Conservation (phyloP, 257 asterid genomes). For the Solanum appendiculatum region DNA sequence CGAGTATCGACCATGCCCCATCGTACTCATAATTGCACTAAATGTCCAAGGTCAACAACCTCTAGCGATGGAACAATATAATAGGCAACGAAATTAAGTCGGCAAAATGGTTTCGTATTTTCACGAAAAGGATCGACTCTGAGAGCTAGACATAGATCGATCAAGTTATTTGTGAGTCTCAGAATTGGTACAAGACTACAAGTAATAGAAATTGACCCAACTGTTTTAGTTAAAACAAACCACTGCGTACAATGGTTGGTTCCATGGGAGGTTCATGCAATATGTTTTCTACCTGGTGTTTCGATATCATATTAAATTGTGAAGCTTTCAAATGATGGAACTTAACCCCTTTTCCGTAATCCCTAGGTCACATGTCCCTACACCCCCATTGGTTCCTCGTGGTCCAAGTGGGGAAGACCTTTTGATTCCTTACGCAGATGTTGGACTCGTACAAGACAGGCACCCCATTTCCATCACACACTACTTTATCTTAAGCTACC, state of each 20-base stretch:
- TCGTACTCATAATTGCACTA: neutral
- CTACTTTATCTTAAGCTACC: neutral
- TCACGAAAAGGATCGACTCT: neutral
- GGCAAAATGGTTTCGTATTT: neutral
- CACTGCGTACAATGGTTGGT: slow-evolving; percentile 54
- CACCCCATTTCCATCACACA: neutral
- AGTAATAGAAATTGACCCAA: slow-evolving; percentile 32
- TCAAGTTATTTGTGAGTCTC: neutral
- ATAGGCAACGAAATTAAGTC: neutral
- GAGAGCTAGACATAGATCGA: neutral
- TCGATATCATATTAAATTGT: neutral
- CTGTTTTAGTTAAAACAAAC: slow-evolving; percentile 55
- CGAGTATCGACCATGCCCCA: neutral
- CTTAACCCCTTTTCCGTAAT: neutral
- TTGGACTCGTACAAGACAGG: neutral
- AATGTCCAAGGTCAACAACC: neutral
- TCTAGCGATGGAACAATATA: neutral
- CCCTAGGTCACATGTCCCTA: neutral
- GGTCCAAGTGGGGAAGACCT: neutral
- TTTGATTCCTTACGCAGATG: neutral
- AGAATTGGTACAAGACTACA: slow-evolving; percentile 15
- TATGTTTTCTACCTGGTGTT: slow-evolving; percentile 38
- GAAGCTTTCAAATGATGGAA: accelerated
- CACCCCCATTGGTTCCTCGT: neutral
- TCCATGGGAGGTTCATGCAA: slow-evolving; percentile 45